Percentiles rank a stretch among this genome's conserved stretches.
Conservation (phyloP, 1,284 basidiomycete species). For the Pascua sp. region DNA sequence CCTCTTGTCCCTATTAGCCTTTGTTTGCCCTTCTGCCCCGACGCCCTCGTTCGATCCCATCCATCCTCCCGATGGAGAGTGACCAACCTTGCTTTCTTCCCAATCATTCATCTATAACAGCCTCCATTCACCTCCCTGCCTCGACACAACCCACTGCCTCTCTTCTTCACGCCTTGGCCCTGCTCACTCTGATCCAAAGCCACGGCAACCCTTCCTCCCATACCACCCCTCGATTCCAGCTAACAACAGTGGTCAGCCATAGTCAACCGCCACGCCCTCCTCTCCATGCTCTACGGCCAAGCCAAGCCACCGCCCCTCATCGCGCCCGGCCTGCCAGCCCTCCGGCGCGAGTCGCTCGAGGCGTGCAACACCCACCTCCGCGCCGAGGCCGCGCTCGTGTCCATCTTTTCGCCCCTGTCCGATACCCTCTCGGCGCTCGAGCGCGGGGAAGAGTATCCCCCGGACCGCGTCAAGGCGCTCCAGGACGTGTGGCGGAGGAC, state of each 20-base stretch:
- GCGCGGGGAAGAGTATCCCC: constrained; percentile 1
- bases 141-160: too few relatives aligned
- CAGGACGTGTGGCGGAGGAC: constrained; percentile 1
- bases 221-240: too few relatives aligned
- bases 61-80: too few relatives aligned
- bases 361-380: constrained; percentile 12
- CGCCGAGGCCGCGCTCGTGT: constrained; percentile 8
- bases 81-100: too few relatives aligned
- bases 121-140: too few relatives aligned
- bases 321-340: constrained; percentile 7
- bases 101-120: too few relatives aligned
- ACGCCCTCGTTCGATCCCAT: too few relatives aligned
- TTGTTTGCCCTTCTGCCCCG: too few relatives aligned
- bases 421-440: constrained; percentile 3
- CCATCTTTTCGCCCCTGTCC: constrained; percentile 8
- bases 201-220: too few relatives aligned
- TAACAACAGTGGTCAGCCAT: constrained; percentile 13
- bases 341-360: constrained; percentile 9
- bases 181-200: too few relatives aligned
- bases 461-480: constrained; percentile 1
- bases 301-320: constrained; percentile 2
- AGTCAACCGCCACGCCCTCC: constrained; percentile 14
- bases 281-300: constrained; percentile 9
- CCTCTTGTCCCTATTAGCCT: too few relatives aligned
- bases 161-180: too few relatives aligned